Evolutionary conservation across 2,329 filamentous ascomycete genomes (phyloP).

Genomic region (Cladosporium sp.): DNA sequence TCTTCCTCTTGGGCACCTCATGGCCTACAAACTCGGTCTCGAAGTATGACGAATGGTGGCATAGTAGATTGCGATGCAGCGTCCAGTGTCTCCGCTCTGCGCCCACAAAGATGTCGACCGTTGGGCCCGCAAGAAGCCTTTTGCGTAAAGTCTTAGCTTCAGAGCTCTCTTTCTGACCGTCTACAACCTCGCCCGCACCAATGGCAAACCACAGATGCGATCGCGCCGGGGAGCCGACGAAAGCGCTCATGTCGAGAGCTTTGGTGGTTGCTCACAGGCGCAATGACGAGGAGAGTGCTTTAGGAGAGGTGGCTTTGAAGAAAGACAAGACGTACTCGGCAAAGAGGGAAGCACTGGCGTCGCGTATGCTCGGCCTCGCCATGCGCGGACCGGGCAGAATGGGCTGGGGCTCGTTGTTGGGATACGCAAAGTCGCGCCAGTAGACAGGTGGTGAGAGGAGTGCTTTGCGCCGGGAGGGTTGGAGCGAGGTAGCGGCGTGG

Average conservation of each 20-base stretch:
- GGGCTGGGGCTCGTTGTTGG: constrained; percentile 33
- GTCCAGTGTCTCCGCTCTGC: constrained; percentile 45
- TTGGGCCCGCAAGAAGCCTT: constrained; percentile 51
- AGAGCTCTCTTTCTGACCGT: constrained; percentile 14
- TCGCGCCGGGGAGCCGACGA: constrained; percentile 17
- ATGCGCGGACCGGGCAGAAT: constrained; percentile 33
- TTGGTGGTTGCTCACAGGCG: neutral
- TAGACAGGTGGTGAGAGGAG: constrained; percentile 24
- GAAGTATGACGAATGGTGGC: constrained; percentile 49
- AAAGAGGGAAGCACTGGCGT: constrained; percentile 46
- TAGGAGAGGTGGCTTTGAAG: constrained; percentile 21
- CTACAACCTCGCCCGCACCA: constrained; percentile 14
- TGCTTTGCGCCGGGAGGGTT: neutral
- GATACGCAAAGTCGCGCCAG: constrained; percentile 43
- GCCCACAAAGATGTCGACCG: constrained; percentile 51
- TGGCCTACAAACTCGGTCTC: constrained; percentile 32
- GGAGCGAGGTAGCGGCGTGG: neutral
- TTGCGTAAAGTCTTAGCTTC: constrained; percentile 43
- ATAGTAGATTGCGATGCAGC: constrained; percentile 50
- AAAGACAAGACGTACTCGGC: constrained; percentile 48
- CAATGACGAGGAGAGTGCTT: neutral
- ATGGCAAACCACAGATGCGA: constrained; percentile 20
- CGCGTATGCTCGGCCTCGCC: constrained; percentile 44
- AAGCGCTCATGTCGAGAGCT: constrained; percentile 5
- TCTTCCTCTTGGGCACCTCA: constrained; percentile 34